phyloP scores from a whole-genome alignment of 2,329 filamentous ascomycete species.

The Fusarium miscanthi region DNA sequence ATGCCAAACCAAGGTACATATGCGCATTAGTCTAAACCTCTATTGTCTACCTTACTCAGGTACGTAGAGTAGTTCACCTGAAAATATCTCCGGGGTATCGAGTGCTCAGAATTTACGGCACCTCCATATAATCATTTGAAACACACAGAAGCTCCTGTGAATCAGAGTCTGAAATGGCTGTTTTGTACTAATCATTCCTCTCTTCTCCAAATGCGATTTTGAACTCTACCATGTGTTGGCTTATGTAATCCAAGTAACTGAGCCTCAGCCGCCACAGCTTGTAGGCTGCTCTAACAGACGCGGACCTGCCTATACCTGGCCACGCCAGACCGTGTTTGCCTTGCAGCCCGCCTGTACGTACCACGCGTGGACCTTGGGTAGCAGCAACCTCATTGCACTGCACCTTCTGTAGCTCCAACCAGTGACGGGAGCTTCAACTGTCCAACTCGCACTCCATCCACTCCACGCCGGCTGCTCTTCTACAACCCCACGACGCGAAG shows the following conservation, averaged over 20 bases:
- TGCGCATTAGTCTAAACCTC: background rate
- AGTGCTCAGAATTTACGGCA: too few relatives aligned
- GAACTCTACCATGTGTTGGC: background rate
- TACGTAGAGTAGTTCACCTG: background rate
- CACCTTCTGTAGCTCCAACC: constrained; percentile 37
- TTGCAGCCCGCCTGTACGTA: constrained; percentile 46
- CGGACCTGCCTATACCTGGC: constrained; percentile 43
- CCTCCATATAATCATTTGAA: background rate
- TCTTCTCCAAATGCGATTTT: background rate
- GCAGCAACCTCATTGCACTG: constrained; percentile 28
- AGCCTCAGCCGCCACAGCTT: constrained; percentile 31
- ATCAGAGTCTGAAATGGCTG: background rate
- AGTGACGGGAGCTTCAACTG: constrained; percentile 39
- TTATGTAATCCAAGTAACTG: constrained; percentile 6
- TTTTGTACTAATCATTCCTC: background rate
- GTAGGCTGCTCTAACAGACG: constrained; percentile 33
- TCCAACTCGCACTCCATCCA: constrained; percentile 35
- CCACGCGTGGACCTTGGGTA: background rate
- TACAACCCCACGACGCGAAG: constrained; percentile 11
- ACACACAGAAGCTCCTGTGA: background rate
- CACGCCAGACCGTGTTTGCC: constrained; percentile 59
- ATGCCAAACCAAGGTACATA: background rate
- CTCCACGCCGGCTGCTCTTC: constrained; percentile 28
- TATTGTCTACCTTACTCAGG: background rate
- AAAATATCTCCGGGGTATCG: background rate